Conservation (phyloP, 345 rosid species). For the Syzygium aqueum region DNA sequence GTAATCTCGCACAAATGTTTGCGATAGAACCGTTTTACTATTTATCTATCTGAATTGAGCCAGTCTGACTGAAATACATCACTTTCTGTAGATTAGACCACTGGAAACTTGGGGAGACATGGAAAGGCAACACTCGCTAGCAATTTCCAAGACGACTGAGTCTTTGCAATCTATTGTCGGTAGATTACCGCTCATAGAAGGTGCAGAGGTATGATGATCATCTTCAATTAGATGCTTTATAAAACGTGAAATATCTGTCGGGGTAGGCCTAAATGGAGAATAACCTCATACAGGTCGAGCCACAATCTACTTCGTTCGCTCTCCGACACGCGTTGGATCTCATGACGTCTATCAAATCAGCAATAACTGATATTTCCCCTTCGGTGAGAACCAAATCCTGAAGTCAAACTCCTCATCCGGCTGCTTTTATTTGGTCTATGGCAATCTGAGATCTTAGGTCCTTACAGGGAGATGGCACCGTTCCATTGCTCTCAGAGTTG, state of each 20-base stretch:
- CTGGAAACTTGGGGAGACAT: conserved; percentile 69
- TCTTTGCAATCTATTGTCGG: conserved; percentile 45
- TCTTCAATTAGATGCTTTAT: not conserved
- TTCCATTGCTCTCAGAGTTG: conserved; percentile 36
- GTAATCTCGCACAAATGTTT: not conserved
- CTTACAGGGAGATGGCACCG: conserved; percentile 32
- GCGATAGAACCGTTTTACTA: not conserved
- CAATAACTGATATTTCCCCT: conserved; percentile 17
- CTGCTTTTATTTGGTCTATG: not conserved
- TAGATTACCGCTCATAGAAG: conserved; percentile 56
- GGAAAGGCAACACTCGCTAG: conserved; percentile 42
- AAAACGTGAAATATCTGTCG: not conserved
- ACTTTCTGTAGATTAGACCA: conserved; percentile 28
- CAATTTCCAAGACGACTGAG: conserved; percentile 44
- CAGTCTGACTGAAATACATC: not conserved
- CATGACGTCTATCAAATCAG: conserved; percentile 33
- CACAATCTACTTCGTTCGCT: conserved; percentile 23
- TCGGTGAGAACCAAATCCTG: conserved; percentile 21
- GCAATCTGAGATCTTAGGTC: not conserved
- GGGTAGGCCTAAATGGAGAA: not conserved
- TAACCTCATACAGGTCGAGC: conserved; percentile 23
- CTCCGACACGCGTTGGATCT: conserved; percentile 44
- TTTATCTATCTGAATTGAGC: not conserved
- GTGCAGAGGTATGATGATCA: conserved; percentile 42
- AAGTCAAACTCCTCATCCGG: not conserved